Percentiles rank a stretch among this genome's conserved stretches.
Evolutionary conservation across 371 early-diverging fungal species (phyloP).

Genomic region (Apophysomyces trapeziformis): DNA sequence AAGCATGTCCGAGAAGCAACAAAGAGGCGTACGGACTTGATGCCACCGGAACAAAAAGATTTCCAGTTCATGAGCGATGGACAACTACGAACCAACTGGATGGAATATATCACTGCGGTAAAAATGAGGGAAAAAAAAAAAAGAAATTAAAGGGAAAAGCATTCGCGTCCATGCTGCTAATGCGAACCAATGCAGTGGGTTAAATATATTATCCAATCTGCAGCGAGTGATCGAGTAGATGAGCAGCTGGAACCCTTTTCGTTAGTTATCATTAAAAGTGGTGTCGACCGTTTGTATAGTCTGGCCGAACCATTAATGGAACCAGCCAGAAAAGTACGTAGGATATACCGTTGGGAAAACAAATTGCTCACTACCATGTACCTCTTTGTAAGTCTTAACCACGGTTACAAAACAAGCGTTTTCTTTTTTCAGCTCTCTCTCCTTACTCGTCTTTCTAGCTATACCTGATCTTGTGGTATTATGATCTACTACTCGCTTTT

Average conservation of each 20-base stretch:
- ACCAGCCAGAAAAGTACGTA: slow-evolving; percentile 25
- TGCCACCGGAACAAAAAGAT: slow-evolving; percentile 19
- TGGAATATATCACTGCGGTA: slow-evolving; percentile 32
- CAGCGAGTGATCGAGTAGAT: slow-evolving; percentile 38
- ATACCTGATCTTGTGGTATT: slow-evolving; percentile 39
- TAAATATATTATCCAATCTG: slow-evolving; percentile 33
- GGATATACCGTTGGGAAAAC: slow-evolving; percentile 48
- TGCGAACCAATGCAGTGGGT: slow-evolving; percentile 27
- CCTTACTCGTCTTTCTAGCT: slow-evolving; percentile 14
- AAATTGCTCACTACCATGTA: slow-evolving; percentile 29
- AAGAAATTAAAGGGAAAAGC: no score
- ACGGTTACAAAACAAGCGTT: background rate
- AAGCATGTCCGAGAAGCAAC: slow-evolving; percentile 37
- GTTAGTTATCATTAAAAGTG: slow-evolving; percentile 34
- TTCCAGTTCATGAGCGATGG: slow-evolving; percentile 23
- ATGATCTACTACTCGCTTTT: slow-evolving; percentile 35
- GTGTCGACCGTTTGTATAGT: slow-evolving; percentile 40
- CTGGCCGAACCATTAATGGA: slow-evolving; percentile 32
- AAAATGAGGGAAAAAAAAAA: background rate
- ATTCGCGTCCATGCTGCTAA: background rate
- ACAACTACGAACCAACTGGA: slow-evolving; percentile 25
- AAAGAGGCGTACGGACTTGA: slow-evolving; percentile 19
- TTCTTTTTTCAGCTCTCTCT: background rate
- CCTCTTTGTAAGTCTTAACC: slow-evolving; percentile 29
- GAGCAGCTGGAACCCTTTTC: slow-evolving; percentile 42